Evolutionary conservation across 305 asterid genomes (phyloP).

Genomic region (Euphrasia arctica): DNA sequence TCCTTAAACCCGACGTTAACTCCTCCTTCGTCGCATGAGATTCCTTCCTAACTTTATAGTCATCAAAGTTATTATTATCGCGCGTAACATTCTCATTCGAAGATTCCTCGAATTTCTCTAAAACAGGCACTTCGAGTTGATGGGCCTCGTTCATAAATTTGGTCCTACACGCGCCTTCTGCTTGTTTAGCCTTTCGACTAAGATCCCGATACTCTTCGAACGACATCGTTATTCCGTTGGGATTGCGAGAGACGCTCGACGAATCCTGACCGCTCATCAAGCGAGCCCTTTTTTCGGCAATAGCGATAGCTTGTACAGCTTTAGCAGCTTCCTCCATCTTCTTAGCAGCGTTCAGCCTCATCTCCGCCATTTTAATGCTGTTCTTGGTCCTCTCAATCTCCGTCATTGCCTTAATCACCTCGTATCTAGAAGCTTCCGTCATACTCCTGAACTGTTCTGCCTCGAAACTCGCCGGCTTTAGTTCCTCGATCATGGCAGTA

Average conservation of each 20-base stretch:
- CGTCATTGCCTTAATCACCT: constrained; percentile 55
- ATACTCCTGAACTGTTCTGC: constrained; percentile 72
- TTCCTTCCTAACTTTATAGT: background rate
- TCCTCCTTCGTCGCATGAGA: constrained; percentile 17
- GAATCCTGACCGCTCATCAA: no score
- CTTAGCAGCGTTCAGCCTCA: constrained; percentile 58
- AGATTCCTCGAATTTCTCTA: background rate
- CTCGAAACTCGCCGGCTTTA: constrained; percentile 29
- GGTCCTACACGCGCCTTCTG: constrained; percentile 37
- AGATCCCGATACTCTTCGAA: constrained; percentile 35
- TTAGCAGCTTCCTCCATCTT: constrained; percentile 66
- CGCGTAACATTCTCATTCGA: background rate
- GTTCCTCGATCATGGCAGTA: constrained; percentile 26
- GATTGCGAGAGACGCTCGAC: no score
- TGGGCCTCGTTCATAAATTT: constrained; percentile 29
- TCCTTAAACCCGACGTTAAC: constrained; percentile 34
- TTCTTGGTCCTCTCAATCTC: constrained; percentile 59
- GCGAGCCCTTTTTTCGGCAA: constrained; percentile 39
- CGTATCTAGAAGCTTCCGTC: constrained; percentile 76
- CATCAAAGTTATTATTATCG: background rate
- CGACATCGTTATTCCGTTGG: constrained; percentile 30
- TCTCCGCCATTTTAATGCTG: constrained; percentile 54
- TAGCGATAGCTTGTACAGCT: constrained; percentile 59
- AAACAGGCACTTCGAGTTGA: constrained; percentile 25
- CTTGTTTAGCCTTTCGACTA: constrained; percentile 30